phyloP scores from a whole-genome alignment of 2,329 filamentous ascomycete genomes.

The Nemania serpens region DNA sequence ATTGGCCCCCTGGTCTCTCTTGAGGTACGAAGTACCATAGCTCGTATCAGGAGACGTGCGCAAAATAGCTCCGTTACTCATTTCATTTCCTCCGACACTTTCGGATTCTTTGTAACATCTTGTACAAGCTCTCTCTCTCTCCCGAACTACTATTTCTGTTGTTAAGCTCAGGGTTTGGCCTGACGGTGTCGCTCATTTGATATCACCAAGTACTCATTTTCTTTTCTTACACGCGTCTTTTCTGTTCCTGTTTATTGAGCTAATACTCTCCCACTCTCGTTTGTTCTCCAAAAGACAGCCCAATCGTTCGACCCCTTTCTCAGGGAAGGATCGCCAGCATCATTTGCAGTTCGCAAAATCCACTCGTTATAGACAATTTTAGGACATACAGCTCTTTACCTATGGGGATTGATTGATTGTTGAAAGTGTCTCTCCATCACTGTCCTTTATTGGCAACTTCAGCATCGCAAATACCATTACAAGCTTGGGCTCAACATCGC shows the following conservation, averaged over 20 bases:
- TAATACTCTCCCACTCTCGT: constrained; percentile 23
- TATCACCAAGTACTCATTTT: constrained; percentile 14
- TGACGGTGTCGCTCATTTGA: constrained; percentile 31
- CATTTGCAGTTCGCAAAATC: constrained; percentile 12
- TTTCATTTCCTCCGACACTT: constrained; percentile 3
- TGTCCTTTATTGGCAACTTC: constrained; percentile 3
- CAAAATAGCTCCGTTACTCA: constrained; percentile 20
- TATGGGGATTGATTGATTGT: constrained; percentile 21
- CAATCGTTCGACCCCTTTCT: constrained; percentile 32
- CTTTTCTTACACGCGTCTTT: too few relatives aligned
- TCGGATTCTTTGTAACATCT: constrained; percentile 3
- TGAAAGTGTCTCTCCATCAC: constrained; percentile 10
- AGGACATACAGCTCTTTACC: constrained; percentile 23
- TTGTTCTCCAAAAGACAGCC: constrained; percentile 29
- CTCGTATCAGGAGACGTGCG: constrained; percentile 18
- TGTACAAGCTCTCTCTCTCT: constrained; percentile 3
- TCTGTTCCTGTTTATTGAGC: too few relatives aligned
- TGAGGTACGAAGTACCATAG: constrained; percentile 4
- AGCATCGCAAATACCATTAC: not conserved
- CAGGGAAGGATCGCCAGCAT: constrained; percentile 29
- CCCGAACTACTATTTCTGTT: constrained; percentile 11
- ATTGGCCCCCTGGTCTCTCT: constrained; percentile 12
- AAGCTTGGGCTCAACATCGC: not conserved
- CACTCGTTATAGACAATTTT: constrained; percentile 33
- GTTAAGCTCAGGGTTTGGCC: constrained; percentile 6